Evolutionary conservation across 306 rosid species (phyloP).

Genomic region (Cucurbita ficifolia): DNA sequence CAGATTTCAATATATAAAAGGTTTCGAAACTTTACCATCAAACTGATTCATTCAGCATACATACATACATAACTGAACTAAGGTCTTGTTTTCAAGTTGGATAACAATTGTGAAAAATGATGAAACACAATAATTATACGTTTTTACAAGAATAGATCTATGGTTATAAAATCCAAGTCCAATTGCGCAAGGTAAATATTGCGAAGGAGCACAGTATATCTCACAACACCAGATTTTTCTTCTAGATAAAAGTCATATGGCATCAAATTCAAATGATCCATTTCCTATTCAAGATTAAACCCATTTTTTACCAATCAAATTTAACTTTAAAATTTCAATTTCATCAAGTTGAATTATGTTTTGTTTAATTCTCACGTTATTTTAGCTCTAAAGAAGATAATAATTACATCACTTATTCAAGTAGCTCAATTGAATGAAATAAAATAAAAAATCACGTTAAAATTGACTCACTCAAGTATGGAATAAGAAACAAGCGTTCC

Average conservation of each 20-base stretch:
- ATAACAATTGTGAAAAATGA: not conserved
- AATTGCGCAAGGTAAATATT: not conserved
- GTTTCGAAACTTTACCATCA: not conserved
- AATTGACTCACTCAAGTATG: not conserved
- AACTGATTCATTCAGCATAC: not conserved
- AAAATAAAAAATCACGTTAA: not conserved
- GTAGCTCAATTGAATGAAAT: not conserved
- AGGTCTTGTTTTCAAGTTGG: constrained; percentile 5
- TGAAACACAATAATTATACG: not conserved
- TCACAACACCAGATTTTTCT: not conserved
- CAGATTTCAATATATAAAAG: constrained; percentile 6
- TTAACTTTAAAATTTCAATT: not conserved
- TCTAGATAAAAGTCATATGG: not conserved
- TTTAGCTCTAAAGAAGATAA: not conserved
- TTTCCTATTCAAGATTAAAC: not conserved
- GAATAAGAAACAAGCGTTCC: not conserved
- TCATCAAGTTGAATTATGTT: not conserved
- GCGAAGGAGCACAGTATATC: not conserved
- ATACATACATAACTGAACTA: not conserved
- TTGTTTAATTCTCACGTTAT: not conserved
- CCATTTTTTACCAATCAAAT: not conserved
- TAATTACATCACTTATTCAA: not conserved
- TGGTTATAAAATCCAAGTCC: not conserved
- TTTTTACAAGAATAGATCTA: not conserved
- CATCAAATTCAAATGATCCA: not conserved